Percentiles rank a stretch among this genome's conserved stretches.
These are phyloP conservation scores for Phytopythium chamaehyphon DNA, from an alignment of 352 stramenopile genomes.

Conservation along the genomic window DNA sequence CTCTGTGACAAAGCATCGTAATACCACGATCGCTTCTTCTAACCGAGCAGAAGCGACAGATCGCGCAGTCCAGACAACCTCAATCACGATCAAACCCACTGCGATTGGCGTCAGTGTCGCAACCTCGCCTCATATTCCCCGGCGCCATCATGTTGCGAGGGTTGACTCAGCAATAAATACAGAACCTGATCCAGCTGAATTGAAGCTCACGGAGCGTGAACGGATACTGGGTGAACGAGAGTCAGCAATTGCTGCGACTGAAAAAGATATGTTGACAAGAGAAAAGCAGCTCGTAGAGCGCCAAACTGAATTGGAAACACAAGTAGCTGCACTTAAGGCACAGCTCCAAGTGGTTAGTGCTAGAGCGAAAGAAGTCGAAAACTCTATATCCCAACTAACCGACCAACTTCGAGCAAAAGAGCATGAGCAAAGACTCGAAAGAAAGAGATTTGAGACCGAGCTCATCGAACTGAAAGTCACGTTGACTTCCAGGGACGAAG, in stretches of 20 bases:
- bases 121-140: neutral
- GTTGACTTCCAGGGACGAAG: constrained; percentile 11
- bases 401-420: constrained; percentile 22
- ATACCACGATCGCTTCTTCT: no score
- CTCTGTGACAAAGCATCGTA: no score
- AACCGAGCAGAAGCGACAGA: no score
- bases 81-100: neutral
- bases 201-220: constrained; percentile 41
- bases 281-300: constrained; percentile 32
- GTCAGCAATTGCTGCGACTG: constrained; percentile 23
- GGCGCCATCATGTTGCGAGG: constrained; percentile 19
- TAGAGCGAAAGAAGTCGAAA: constrained; percentile 21
- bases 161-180: constrained; percentile 63
- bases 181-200: constrained; percentile 38
- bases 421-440: constrained; percentile 16
- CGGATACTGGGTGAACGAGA: constrained; percentile 26
- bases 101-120: neutral
- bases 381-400: constrained; percentile 20
- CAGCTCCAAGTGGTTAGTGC: constrained; percentile 14
- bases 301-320: constrained; percentile 23
- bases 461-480: constrained; percentile 6
- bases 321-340: constrained; percentile 26
- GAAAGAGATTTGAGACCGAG: constrained; percentile 5
- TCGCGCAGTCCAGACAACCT: no score
- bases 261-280: constrained; percentile 27